Conservation (phyloP, 164 flowering plant genomes). For the Paratinospora sagittata region DNA sequence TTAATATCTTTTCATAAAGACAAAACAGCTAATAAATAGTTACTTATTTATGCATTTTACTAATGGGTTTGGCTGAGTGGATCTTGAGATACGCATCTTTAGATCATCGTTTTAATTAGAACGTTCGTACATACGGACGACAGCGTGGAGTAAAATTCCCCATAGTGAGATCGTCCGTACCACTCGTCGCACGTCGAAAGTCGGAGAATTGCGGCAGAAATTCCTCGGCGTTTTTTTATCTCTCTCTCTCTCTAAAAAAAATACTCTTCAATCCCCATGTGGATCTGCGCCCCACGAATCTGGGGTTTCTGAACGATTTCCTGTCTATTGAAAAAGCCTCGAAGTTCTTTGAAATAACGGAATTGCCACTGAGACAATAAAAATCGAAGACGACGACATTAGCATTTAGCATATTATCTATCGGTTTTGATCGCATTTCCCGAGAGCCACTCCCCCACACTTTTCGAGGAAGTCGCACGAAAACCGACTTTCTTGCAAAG, state of each 20-base stretch:
- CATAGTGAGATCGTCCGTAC: constrained; percentile 7
- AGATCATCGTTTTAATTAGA: no score
- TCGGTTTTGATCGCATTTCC: neutral
- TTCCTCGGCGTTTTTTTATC: no score
- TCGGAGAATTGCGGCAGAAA: constrained; percentile 14
- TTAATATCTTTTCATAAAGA: no score
- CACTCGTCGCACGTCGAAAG: neutral
- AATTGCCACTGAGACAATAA: constrained; percentile 1
- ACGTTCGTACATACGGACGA: neutral
- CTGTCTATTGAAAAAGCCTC: neutral
- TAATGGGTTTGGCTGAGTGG: no score
- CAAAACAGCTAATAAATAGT: no score
- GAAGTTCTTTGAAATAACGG: neutral
- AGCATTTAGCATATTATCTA: no score
- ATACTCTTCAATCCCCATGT: constrained; percentile 30
- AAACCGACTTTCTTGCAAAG: neutral
- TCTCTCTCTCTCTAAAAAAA: no score
- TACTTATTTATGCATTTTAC: no score
- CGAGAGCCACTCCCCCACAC: neutral
- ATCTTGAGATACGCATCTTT: no score
- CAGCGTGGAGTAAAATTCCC: neutral
- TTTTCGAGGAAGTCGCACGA: constrained; percentile 8
- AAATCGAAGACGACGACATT: neutral
- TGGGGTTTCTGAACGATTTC: constrained; percentile 10
- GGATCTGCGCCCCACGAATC: constrained; percentile 29